A percentile compares a stretch with the other conserved stretches of the same genome.
These are phyloP conservation scores for Tricholoma furcatifolium DNA, from an alignment of 768 basidiomycete genomes.

Conservation along the genomic window DNA sequence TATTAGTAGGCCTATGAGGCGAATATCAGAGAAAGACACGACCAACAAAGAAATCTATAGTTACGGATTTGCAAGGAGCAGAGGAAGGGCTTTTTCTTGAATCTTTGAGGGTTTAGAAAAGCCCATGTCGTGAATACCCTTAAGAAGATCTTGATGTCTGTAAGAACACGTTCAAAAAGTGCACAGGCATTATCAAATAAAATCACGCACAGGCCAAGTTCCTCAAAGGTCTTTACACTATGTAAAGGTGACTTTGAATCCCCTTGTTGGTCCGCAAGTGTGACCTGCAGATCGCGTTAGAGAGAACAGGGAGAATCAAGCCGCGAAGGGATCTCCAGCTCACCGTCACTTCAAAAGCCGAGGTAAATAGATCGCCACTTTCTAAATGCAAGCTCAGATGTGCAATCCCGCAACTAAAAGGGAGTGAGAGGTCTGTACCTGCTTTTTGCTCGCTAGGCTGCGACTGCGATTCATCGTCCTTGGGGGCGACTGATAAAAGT, in stretches of 20 bases:
- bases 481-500: slow-evolving; percentile 7
- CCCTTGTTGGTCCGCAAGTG: slow-evolving; percentile 92
- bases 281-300: slow-evolving; percentile 57
- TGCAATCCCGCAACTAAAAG: neutral
- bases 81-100: slow-evolving; percentile 92
- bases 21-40: neutral
- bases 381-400: slow-evolving; percentile 16
- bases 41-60: too few species aligned
- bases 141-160: slow-evolving; percentile 84
- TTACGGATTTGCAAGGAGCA: slow-evolving; percentile 88
- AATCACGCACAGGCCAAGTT: slow-evolving; percentile 82
- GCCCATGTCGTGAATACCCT: slow-evolving; percentile 92
- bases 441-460: slow-evolving; percentile 26
- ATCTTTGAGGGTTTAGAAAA: slow-evolving; percentile 99
- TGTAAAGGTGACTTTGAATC: slow-evolving; percentile 96
- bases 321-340: neutral
- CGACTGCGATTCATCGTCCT: slow-evolving; percentile 20
- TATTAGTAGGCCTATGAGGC: slow-evolving; percentile 83
- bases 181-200: neutral
- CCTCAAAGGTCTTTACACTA: slow-evolving; percentile 93
- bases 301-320: neutral
- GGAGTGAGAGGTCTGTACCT: slow-evolving; percentile 15
- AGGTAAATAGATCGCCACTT: slow-evolving; percentile 64
- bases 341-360: slow-evolving; percentile 83
- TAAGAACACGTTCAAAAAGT: neutral